These are phyloP conservation scores for Hyphopichia khmerensis DNA, from an alignment of 1,139 yeast genomes.

Conservation along the genomic window DNA sequence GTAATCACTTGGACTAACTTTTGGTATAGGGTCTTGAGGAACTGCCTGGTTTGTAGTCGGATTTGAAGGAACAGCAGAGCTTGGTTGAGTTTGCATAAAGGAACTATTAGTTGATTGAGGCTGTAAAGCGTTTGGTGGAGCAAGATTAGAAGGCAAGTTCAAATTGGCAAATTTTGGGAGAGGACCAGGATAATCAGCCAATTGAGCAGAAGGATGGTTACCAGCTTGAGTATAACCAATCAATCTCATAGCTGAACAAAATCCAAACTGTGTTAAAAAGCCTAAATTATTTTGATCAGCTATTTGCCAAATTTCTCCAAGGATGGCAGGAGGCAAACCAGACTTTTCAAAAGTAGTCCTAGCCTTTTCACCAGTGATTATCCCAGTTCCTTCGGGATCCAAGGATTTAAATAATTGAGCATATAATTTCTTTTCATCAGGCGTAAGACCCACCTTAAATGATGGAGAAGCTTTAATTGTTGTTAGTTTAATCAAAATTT, in stretches of 20 bases:
- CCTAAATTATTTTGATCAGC: constrained; percentile 88
- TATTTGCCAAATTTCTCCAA: constrained; percentile 93
- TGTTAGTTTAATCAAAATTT: constrained; percentile 2
- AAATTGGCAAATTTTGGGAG: constrained; percentile 52
- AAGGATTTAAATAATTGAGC: constrained; percentile 74
- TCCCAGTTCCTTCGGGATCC: constrained; percentile 77
- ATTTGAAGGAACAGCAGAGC: constrained; percentile 34
- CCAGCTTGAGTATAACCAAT: constrained; percentile 89
- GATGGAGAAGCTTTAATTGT: constrained; percentile 24
- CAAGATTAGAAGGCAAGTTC: constrained; percentile 20
- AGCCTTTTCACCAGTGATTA: constrained; percentile 90
- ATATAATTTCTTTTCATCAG: constrained; percentile 75
- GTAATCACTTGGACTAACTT: constrained; percentile 63
- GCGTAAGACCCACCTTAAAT: constrained; percentile 56
- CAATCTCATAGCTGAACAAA: constrained; percentile 81
- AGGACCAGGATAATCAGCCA: constrained; percentile 59
- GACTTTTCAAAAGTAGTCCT: constrained; percentile 82
- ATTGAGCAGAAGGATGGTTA: constrained; percentile 47
- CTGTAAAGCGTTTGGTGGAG: constrained; percentile 16
- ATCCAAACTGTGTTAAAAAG: constrained; percentile 76
- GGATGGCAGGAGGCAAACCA: constrained; percentile 71
- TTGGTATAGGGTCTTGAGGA: constrained; percentile 52
- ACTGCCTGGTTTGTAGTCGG: constrained; percentile 28
- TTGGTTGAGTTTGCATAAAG: constrained; percentile 52
- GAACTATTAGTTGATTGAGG: constrained; percentile 42